Evolutionary conservation across 495 filamentous ascomycete genomes (phyloP), one percentile per base, ranked within the genome.

Genomic region (Wilcoxina mikolae): DNA sequence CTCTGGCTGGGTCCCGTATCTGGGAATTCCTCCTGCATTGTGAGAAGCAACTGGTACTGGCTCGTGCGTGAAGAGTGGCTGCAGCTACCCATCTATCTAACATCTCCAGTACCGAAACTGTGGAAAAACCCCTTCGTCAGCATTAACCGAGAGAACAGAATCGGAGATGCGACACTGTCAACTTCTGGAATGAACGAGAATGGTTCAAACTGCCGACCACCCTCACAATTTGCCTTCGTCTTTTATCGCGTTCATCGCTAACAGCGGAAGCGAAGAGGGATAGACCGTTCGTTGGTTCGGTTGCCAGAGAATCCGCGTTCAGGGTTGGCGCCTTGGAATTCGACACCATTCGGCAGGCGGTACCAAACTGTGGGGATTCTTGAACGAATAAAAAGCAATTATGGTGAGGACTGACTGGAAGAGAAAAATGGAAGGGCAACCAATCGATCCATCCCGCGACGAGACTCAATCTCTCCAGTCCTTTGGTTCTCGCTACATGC

Each of bases 1-100:
- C 20, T 12, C 11, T 26, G 22, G 20, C 20, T 50, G 23, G 20
- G 47, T 12, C 47, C 47, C 47, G 47, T 25, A 11, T 50, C 26
- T 31, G 47, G 47, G 47, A 50, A 50, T 50, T 50, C 24, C 47
- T 50, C 47, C 20, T 50, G 27, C 27, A 33, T 18, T 15, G n/a
- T n/a, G 11, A 28, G 22, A 50, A 28, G 22, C 27, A 33, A 12
- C 47, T 50, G 20, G 43, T 24, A 24, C 43, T 46, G 43, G 35
- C 23, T 35, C 43, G n/a, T 39, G 35, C 20, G 43, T 46, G 23
- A 17, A 18, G 22, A 11, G 23, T 46, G 23, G 43, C 43, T 46
- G 43, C 43, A 46, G 2, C 15, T 46, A 24, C 43, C 22, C 2
- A 39, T 3, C 35, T 39, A 39, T 39, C 35, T 39, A 39, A 18